Conservation (phyloP, 2,329 filamentous ascomycete species). For the Shiraia sp. region DNA sequence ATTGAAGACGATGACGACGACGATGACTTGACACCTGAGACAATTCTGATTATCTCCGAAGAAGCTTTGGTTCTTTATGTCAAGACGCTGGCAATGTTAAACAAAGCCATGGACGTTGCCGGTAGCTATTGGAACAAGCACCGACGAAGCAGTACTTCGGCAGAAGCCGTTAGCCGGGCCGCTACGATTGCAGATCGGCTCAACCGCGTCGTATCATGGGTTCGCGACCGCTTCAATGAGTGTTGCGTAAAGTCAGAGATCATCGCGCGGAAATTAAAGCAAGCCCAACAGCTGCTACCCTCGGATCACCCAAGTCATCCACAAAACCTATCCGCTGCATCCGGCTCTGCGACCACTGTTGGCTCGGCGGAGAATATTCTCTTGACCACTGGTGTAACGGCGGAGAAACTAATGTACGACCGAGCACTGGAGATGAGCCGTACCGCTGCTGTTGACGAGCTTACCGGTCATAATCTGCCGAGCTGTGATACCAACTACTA, state of each 20-base stretch:
- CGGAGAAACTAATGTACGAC: slow-evolving; percentile 98
- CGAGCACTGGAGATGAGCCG: slow-evolving; percentile 96
- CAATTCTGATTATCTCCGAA: slow-evolving; percentile 83
- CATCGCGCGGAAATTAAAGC: slow-evolving; percentile 83
- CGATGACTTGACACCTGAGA: slow-evolving; percentile 80
- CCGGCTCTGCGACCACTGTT: slow-evolving; percentile 59
- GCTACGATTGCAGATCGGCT: slow-evolving; percentile 68
- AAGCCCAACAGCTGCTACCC: slow-evolving; percentile 83
- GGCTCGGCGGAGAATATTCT: slow-evolving; percentile 78
- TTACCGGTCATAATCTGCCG: slow-evolving; percentile 83
- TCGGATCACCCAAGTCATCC: slow-evolving; percentile 85
- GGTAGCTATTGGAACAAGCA: slow-evolving; percentile 88
- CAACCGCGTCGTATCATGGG: slow-evolving; percentile 95
- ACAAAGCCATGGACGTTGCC: slow-evolving; percentile 94
- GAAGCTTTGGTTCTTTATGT: slow-evolving; percentile 96
- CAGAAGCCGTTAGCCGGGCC: slow-evolving; percentile 44
- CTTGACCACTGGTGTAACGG: slow-evolving; percentile 85
- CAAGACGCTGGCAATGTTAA: slow-evolving; percentile 86
- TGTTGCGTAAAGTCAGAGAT: slow-evolving; percentile 95
- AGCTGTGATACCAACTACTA: slow-evolving; percentile 93
- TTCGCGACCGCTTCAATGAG: slow-evolving; percentile 92
- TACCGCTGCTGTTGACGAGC: slow-evolving; percentile 90
- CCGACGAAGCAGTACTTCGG: slow-evolving; percentile 61
- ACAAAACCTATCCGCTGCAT: slow-evolving; percentile 69
- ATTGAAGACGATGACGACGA: slow-evolving; percentile 56